Conservation (phyloP, 2,329 filamentous ascomycete species). For the Exophiala xenobiotica region DNA sequence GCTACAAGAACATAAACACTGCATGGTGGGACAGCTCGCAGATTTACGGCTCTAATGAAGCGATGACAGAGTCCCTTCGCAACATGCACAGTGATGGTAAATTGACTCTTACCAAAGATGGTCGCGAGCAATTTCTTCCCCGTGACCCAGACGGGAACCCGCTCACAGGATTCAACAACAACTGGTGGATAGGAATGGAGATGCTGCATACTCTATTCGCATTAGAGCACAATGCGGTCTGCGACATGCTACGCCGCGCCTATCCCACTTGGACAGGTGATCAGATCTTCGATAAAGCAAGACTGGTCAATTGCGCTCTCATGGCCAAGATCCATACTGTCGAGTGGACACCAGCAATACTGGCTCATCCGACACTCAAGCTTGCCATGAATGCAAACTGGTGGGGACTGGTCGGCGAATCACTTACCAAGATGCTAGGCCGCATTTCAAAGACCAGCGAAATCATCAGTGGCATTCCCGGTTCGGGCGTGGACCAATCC, state of each 20-base stretch:
- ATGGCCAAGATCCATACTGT: conserved; percentile 54
- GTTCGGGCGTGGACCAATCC: conserved; percentile 40
- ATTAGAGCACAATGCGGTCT: conserved; percentile 49
- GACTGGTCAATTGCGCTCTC: conserved; percentile 47
- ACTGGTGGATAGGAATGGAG: conserved; percentile 51
- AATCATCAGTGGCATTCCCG: conserved; percentile 43
- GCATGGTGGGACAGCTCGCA: conserved; percentile 51
- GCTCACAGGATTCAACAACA: conserved; percentile 44
- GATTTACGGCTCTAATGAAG: conserved; percentile 47
- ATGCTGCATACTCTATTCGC: conserved; percentile 49
- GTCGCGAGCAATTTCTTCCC: conserved; percentile 39
- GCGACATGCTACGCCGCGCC: conserved; percentile 37
- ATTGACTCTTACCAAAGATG: conserved; percentile 38
- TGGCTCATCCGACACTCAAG: conserved; percentile 45
- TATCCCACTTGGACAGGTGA: conserved; percentile 43
- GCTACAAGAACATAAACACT: conserved; percentile 46
- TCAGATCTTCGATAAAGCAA: conserved; percentile 47
- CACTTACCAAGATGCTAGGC: conserved; percentile 43
- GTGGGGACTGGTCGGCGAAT: conserved; percentile 48
- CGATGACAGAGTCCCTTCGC: conserved; percentile 39
- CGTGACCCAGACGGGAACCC: conserved; percentile 39
- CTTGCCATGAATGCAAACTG: conserved; percentile 49
- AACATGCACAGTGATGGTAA: conserved; percentile 41
- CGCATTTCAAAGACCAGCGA: conserved; percentile 43
- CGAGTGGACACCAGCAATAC: conserved; percentile 52